A percentile compares a stretch with the other conserved stretches of the same genome.
phyloP scores from a whole-genome alignment of 2,329 filamentous ascomycete genomes.

The Leptographium lundbergii region DNA sequence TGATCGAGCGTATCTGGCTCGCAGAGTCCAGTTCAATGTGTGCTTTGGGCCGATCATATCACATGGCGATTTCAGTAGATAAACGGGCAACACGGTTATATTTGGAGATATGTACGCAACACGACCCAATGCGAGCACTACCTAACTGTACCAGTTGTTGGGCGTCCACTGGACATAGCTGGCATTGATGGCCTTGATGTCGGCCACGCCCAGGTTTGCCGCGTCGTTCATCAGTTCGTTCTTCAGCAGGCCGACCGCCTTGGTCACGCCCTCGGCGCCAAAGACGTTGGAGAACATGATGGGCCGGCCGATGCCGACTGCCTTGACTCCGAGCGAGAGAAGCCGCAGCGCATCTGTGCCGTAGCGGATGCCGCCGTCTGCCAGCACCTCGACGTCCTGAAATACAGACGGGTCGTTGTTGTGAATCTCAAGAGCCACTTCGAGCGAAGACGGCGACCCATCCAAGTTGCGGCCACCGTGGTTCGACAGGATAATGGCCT shows the following conservation, averaged over 20 bases:
- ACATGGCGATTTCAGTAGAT: too few relatives aligned
- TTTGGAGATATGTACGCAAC: background rate
- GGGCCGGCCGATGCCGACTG: slow-evolving; percentile 35
- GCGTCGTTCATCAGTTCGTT: slow-evolving; percentile 33
- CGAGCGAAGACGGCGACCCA: slow-evolving; percentile 27
- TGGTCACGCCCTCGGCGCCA: slow-evolving; percentile 34
- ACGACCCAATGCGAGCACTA: background rate
- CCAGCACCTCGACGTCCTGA: slow-evolving; percentile 28
- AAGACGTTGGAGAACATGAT: slow-evolving; percentile 35
- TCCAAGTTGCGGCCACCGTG: slow-evolving; percentile 39
- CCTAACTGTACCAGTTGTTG: slow-evolving; percentile 15
- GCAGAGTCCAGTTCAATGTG: too few relatives aligned
- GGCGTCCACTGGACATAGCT: slow-evolving; percentile 18
- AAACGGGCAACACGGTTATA: background rate
- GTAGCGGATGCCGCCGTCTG: slow-evolving; percentile 32
- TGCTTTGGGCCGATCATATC: too few relatives aligned
- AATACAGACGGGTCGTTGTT: slow-evolving; percentile 28
- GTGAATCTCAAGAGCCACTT: slow-evolving; percentile 31
- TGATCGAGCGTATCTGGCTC: too few relatives aligned
- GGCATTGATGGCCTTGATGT: slow-evolving; percentile 22
- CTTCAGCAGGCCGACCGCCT: slow-evolving; percentile 31
- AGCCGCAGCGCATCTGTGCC: slow-evolving; percentile 36
- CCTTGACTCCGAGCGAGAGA: slow-evolving; percentile 31
- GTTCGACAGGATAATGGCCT: slow-evolving; percentile 35
- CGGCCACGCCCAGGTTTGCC: slow-evolving; percentile 27